phyloP scores from a whole-genome alignment of 1,284 basidiomycete species.

The Pseudozyma sp. region DNA sequence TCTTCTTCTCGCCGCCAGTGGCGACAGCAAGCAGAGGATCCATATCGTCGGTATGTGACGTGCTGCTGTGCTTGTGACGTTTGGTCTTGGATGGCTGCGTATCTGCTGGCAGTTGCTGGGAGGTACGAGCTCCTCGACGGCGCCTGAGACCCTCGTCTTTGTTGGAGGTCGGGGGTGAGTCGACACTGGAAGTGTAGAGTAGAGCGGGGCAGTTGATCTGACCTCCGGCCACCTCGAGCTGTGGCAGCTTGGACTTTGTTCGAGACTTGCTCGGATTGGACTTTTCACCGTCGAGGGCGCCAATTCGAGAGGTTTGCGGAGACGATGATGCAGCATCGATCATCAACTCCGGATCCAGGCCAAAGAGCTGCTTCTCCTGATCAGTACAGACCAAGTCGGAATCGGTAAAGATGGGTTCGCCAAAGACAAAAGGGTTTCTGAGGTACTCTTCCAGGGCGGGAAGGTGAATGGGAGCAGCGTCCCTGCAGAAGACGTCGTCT shows the following conservation, averaged over 20 bases:
- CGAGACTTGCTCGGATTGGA: constrained; percentile 12
- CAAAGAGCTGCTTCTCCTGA: constrained; percentile 53
- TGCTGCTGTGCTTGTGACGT: constrained; percentile 2
- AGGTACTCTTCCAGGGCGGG: constrained; percentile 66
- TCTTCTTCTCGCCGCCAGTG: neutral
- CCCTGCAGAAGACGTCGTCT: constrained; percentile 56
- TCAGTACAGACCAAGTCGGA: constrained; percentile 33
- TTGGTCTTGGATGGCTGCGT: neutral
- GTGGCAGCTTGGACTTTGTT: constrained; percentile 12
- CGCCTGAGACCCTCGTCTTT: constrained; percentile 7
- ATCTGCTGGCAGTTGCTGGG: constrained; percentile 1
- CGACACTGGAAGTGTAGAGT: constrained; percentile 21
- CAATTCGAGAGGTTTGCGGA: neutral
- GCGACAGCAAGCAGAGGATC: constrained; percentile 19
- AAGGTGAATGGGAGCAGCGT: constrained; percentile 65
- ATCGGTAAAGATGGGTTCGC: constrained; percentile 46
- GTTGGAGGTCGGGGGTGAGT: constrained; percentile 2
- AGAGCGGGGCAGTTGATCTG: constrained; percentile 37
- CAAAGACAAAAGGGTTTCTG: constrained; percentile 42
- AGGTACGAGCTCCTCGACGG: constrained; percentile 6
- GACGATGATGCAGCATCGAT: neutral
- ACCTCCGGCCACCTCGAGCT: constrained; percentile 41
- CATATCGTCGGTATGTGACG: neutral
- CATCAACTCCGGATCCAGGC: constrained; percentile 14
- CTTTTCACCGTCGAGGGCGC: neutral